phyloP scores from a whole-genome alignment of 257 asterid species.

The Solanum verrucosum region DNA sequence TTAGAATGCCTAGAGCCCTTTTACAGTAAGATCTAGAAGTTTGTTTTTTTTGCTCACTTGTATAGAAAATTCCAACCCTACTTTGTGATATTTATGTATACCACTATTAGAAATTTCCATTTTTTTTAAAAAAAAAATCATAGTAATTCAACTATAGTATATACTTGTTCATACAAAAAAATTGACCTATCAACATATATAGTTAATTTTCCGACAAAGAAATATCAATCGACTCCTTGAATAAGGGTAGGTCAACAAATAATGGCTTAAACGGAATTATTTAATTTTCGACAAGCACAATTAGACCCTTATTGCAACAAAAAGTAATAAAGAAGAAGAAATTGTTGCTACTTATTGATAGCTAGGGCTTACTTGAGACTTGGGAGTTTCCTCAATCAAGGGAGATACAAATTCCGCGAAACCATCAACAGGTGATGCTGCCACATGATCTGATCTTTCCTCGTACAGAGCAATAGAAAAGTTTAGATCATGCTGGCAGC shows the following conservation, averaged over 20 bases:
- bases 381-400: not conserved
- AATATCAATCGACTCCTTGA: not conserved
- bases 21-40: not conserved
- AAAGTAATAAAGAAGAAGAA: not conserved
- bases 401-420: not conserved
- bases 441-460: conserved; percentile 28
- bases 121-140: not conserved
- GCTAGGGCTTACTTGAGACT: not conserved
- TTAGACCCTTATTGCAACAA: not conserved
- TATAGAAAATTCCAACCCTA: not conserved
- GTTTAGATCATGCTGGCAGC: conserved; percentile 85
- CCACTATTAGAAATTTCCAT: not conserved
- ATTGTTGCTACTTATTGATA: not conserved
- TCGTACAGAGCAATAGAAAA: not conserved
- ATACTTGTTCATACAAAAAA: not conserved
- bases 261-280: not conserved
- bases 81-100: not conserved
- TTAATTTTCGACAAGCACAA: not conserved
- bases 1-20: not conserved
- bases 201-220: not conserved
- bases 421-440: conserved; percentile 17
- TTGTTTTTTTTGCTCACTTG: not conserved
- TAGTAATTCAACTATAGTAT: not conserved
- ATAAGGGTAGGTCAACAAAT: not conserved
- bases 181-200: not conserved